Evolutionary conservation across 2,329 filamentous ascomycete genomes (phyloP).

Genomic region (Nemania sp.): DNA sequence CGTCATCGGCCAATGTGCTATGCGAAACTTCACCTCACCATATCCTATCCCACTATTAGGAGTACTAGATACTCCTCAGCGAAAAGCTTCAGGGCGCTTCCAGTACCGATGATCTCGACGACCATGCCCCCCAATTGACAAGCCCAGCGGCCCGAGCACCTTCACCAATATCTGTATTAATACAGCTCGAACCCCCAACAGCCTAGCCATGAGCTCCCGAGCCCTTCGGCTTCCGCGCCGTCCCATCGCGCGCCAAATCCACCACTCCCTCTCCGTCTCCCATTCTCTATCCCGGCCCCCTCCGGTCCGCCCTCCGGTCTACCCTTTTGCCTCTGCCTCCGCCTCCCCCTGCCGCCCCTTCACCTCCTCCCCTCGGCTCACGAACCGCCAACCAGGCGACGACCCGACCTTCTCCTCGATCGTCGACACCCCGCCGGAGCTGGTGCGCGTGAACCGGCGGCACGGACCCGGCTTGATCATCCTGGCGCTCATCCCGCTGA

Average conservation of each 20-base stretch:
- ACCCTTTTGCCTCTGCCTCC: background rate
- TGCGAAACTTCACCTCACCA: too few species aligned
- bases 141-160: background rate
- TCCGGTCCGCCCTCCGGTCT: constrained; percentile 15
- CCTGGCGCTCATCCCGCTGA: constrained; percentile 85
- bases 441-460: constrained; percentile 72
- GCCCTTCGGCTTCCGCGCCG: constrained; percentile 30
- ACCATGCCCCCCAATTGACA: constrained; percentile 4
- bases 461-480: constrained; percentile 79
- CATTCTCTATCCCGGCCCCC: background rate
- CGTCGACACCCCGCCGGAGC: constrained; percentile 80
- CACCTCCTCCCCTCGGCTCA: constrained; percentile 38
- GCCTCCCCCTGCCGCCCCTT: constrained; percentile 30
- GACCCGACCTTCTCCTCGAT: constrained; percentile 82
- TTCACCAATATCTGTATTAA: too few species aligned
- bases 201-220: constrained; percentile 33
- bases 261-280: constrained; percentile 4
- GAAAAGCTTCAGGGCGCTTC: too few species aligned
- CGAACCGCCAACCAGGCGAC: constrained; percentile 58
- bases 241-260: constrained; percentile 34
- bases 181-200: too few species aligned
- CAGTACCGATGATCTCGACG: background rate
- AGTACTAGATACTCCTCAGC: too few species aligned
- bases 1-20: constrained; percentile 21
- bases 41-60: background rate